Conservation (phyloP, 345 rosid genomes). For the Populus tremula region DNA sequence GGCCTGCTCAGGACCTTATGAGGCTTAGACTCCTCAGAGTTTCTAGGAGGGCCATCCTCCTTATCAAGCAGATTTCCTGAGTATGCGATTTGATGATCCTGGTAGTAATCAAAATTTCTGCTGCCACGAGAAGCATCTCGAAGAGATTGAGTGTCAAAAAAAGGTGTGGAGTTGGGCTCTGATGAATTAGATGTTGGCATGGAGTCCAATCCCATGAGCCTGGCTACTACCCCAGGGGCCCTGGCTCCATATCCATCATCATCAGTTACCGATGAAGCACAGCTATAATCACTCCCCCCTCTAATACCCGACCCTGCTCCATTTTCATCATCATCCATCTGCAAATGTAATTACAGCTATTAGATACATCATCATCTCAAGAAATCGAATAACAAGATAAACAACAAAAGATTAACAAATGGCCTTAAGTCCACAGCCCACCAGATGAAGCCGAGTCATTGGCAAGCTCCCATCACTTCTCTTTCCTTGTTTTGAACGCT, state of each 20-base stretch:
- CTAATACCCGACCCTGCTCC: slow-evolving; percentile 46
- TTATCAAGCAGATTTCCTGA: slow-evolving; percentile 50
- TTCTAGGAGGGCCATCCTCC: slow-evolving; percentile 38
- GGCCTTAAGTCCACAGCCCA: slow-evolving; percentile 10
- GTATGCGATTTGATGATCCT: slow-evolving; percentile 44
- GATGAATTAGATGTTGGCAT: slow-evolving; percentile 55
- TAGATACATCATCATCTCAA: neutral
- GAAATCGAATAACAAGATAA: neutral
- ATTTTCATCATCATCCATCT: slow-evolving; percentile 71
- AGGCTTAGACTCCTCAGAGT: slow-evolving; percentile 41
- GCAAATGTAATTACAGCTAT: slow-evolving; percentile 14
- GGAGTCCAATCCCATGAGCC: slow-evolving; percentile 95
- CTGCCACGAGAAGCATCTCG: slow-evolving; percentile 38
- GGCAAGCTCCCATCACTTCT: slow-evolving; percentile 61
- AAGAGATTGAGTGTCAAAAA: slow-evolving; percentile 60
- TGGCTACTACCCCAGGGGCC: slow-evolving; percentile 86
- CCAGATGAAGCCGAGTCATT: slow-evolving; percentile 52
- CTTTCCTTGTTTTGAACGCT: slow-evolving; percentile 59
- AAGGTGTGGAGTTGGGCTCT: slow-evolving; percentile 55
- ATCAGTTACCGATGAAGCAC: slow-evolving; percentile 88
- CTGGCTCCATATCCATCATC: slow-evolving; percentile 78
- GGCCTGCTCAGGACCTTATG: slow-evolving; percentile 53
- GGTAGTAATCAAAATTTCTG: slow-evolving; percentile 50
- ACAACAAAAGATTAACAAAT: neutral
- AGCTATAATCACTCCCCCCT: slow-evolving; percentile 69